Percentiles rank a stretch among this genome's conserved stretches.
phyloP scores from a whole-genome alignment of 2,329 filamentous ascomycete species.

The Hortaea werneckii region DNA sequence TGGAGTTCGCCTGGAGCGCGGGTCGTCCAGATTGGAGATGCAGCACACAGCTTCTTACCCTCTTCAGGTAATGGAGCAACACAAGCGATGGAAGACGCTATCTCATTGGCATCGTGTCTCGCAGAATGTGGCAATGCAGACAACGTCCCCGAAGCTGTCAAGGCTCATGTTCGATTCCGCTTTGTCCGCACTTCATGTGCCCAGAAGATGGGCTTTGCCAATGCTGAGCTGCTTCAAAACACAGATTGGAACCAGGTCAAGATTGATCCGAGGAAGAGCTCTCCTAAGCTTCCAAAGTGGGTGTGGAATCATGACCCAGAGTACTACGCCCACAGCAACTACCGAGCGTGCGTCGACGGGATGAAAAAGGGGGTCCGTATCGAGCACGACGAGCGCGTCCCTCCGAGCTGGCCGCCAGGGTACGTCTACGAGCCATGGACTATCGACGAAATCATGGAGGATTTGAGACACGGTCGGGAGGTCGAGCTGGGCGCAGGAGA shows the following conservation, averaged over 20 bases:
- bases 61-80: conserved; percentile 45
- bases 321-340: conserved; percentile 35
- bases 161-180: conserved; percentile 15
- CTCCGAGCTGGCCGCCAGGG: conserved; percentile 34
- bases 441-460: conserved; percentile 33
- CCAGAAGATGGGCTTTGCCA: conserved; percentile 39
- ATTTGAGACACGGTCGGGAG: conserved; percentile 24
- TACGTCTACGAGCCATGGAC: conserved; percentile 28
- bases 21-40: conserved; percentile 44
- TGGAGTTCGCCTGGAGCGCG: conserved; percentile 41
- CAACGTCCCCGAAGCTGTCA: conserved; percentile 23
- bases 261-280: conserved; percentile 33
- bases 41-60: conserved; percentile 44
- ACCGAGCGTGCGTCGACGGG: conserved; percentile 30
- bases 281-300: conserved; percentile 38
- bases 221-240: conserved; percentile 37
- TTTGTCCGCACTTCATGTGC: conserved; percentile 40
- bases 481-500: conserved; percentile 26
- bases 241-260: conserved; percentile 41
- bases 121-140: conserved; percentile 30
- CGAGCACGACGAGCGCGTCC: conserved; percentile 30
- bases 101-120: conserved; percentile 37
- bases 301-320: conserved; percentile 37
- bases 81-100: conserved; percentile 45
- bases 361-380: conserved; percentile 33